phyloP scores from a whole-genome alignment of 148 eudicot genomes.

The Amaranthus cruentus region DNA sequence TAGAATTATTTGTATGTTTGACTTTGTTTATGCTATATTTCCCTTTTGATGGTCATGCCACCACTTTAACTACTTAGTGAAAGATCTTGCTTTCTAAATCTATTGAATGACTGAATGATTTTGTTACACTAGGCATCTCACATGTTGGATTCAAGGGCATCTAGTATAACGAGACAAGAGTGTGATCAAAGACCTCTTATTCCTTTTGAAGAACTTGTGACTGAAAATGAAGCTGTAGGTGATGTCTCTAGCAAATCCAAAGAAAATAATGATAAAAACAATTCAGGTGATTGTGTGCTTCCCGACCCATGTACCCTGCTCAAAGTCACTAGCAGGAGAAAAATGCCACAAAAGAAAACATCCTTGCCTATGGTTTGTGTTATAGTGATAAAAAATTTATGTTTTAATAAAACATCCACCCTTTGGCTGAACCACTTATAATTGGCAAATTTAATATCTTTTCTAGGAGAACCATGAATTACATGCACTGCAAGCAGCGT shows the following conservation, averaged over 20 bases:
- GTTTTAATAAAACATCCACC: slow-evolving; percentile 21
- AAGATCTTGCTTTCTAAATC: slow-evolving; percentile 6
- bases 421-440: background rate
- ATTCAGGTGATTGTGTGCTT: slow-evolving; percentile 41
- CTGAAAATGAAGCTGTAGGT: slow-evolving; percentile 32
- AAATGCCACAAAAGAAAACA: slow-evolving; percentile 51
- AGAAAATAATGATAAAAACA: slow-evolving; percentile 21
- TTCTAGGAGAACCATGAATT: slow-evolving; percentile 58
- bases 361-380: slow-evolving; percentile 43
- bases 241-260: slow-evolving; percentile 30
- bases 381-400: slow-evolving; percentile 23
- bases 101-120: slow-evolving; percentile 9
- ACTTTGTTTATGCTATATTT: background rate
- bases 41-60: background rate
- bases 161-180: slow-evolving; percentile 41
- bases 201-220: slow-evolving; percentile 75
- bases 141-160: slow-evolving; percentile 32
- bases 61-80: background rate
- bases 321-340: slow-evolving; percentile 82
- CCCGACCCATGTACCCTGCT: slow-evolving; percentile 69
- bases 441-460: slow-evolving; percentile 22
- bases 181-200: slow-evolving; percentile 63
- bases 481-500: slow-evolving; percentile 50
- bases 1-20: background rate
- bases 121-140: slow-evolving; percentile 38